Percentiles rank a stretch among this genome's conserved stretches.
phyloP scores from a whole-genome alignment of 129 eudicot species.

The Deinandra increscens region DNA sequence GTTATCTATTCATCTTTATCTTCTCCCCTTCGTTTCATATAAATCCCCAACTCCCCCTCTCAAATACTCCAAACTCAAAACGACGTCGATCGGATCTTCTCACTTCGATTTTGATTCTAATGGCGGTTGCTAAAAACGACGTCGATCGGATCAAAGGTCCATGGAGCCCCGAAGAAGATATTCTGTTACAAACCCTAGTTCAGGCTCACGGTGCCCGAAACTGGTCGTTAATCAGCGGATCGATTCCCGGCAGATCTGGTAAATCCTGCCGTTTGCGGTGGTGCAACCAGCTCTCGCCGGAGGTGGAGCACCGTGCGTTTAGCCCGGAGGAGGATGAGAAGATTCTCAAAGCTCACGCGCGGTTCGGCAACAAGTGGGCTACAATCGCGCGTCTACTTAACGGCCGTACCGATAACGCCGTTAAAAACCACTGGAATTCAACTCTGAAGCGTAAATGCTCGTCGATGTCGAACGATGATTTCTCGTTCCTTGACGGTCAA shows the following conservation, averaged over 20 bases:
- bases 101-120: neutral
- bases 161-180: slow-evolving; percentile 87
- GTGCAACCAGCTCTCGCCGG: slow-evolving; percentile 91
- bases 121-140: slow-evolving; percentile 36
- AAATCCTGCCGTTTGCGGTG: slow-evolving; percentile 84
- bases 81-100: neutral
- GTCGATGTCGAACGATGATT: slow-evolving; percentile 57
- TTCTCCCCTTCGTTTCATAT: slow-evolving; percentile 25
- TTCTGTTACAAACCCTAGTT: slow-evolving; percentile 41
- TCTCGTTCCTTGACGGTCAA: slow-evolving; percentile 35
- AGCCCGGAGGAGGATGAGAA: slow-evolving; percentile 63
- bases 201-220: slow-evolving; percentile 68
- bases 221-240: slow-evolving; percentile 67
- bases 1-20: slow-evolving; percentile 44
- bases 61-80: neutral
- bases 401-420: slow-evolving; percentile 84
- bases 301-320: slow-evolving; percentile 71
- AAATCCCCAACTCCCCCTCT: slow-evolving; percentile 13
- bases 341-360: slow-evolving; percentile 64
- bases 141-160: slow-evolving; percentile 82
- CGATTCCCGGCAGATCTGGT: slow-evolving; percentile 74
- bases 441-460: slow-evolving; percentile 62
- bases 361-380: slow-evolving; percentile 83
- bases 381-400: slow-evolving; percentile 66
- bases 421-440: slow-evolving; percentile 84